A percentile compares a stretch with the other conserved stretches of the same genome.
Conservation (phyloP, 257 asterid genomes). For the Solanum okadae region DNA sequence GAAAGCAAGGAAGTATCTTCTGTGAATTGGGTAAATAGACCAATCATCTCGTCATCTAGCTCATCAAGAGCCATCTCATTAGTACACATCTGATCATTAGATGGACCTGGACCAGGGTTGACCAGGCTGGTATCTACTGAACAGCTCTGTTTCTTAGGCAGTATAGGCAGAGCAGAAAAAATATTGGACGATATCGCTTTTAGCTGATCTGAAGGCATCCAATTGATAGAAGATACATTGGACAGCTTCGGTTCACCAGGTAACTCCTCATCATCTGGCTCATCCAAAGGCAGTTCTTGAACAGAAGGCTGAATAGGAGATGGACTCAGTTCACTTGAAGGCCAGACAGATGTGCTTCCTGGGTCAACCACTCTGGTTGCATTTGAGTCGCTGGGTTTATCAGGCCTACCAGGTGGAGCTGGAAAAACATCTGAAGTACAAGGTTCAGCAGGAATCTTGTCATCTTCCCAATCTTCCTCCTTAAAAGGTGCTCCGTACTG, state of each 20-base stretch:
- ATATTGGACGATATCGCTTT: neutral
- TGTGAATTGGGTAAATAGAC: slow-evolving; percentile 22
- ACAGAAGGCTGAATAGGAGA: neutral
- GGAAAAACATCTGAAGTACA: slow-evolving; percentile 7
- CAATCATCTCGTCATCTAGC: slow-evolving; percentile 28
- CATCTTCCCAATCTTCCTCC: slow-evolving; percentile 79
- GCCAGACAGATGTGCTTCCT: neutral
- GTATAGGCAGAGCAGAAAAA: neutral
- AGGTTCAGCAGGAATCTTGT: slow-evolving; percentile 15
- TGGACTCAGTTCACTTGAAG: neutral
- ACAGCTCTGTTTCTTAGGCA: neutral
- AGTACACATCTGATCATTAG: slow-evolving; percentile 16
- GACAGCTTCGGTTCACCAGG: neutral
- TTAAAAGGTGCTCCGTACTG: slow-evolving; percentile 88
- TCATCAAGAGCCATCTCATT: slow-evolving; percentile 8
- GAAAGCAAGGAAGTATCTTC: slow-evolving; percentile 17
- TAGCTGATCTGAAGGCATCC: neutral
- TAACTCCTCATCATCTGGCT: neutral
- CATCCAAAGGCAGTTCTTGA: neutral
- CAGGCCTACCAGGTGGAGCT: slow-evolving; percentile 1
- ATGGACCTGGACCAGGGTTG: slow-evolving; percentile 14
- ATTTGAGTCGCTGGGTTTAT: slow-evolving; percentile 9
- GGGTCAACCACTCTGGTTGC: neutral
- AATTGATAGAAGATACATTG: neutral
- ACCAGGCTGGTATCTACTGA: neutral